These are phyloP conservation scores for Ambrosia artemisiifolia DNA, from an alignment of 129 eudicot species.

Conservation along the genomic window DNA sequence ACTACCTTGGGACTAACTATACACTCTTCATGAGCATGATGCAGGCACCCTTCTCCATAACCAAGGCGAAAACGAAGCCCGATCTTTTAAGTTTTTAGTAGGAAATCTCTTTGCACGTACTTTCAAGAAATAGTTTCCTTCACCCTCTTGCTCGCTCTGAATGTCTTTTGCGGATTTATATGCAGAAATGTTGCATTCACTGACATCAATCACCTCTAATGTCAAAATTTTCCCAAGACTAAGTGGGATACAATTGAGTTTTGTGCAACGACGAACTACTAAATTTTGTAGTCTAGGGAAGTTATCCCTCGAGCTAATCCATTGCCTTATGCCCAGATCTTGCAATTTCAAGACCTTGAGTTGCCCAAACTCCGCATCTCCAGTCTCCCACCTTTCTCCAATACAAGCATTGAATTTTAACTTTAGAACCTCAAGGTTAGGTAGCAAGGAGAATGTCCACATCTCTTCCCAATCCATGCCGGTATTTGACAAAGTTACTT, in stretches of 20 bases:
- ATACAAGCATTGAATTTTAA: neutral
- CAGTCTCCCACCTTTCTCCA: slow-evolving; percentile 19
- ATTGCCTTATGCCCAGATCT: neutral
- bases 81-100: no score
- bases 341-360: slow-evolving; percentile 25
- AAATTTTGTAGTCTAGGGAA: slow-evolving; percentile 19
- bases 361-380: neutral
- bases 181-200: neutral
- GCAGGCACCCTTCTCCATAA: no score
- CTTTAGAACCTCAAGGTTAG: slow-evolving; percentile 26
- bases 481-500: slow-evolving; percentile 1
- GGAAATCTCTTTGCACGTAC: no score
- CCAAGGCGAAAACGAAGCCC: no score
- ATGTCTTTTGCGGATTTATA: no score
- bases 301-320: neutral
- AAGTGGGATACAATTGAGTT: slow-evolving; percentile 19
- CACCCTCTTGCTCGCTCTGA: no score
- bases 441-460: slow-evolving; percentile 1
- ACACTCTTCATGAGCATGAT: no score
- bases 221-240: slow-evolving; percentile 15
- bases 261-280: slow-evolving; percentile 11
- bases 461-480: slow-evolving; percentile 26
- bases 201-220: slow-evolving; percentile 10
- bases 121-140: no score
- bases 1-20: no score